A percentile compares a stretch with the other conserved stretches of the same genome.
These are phyloP conservation scores for Neurospora tetraspora DNA, from an alignment of 495 filamentous ascomycete species.

Conservation along the genomic window DNA sequence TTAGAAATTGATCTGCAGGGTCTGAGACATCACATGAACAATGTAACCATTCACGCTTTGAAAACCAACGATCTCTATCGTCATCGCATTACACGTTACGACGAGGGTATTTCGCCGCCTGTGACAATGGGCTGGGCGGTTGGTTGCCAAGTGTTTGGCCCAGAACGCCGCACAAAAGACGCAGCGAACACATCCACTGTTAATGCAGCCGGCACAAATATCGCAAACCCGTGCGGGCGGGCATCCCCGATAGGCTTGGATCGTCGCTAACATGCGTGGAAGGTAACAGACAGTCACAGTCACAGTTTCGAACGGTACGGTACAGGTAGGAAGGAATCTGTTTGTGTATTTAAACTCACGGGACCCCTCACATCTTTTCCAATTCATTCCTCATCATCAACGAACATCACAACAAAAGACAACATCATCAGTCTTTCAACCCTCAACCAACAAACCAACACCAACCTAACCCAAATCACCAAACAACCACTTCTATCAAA, in stretches of 20 bases:
- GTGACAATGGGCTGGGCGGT: background rate
- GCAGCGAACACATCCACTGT: background rate
- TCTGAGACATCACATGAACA: background rate
- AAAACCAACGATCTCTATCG: background rate
- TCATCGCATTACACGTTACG: background rate
- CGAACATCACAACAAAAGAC: conserved; percentile 7
- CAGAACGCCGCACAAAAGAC: background rate
- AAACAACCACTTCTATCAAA: conserved; percentile 22
- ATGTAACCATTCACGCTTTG: background rate
- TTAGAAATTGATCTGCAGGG: background rate
- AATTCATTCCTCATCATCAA: conserved; percentile 1
- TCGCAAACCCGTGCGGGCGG: background rate
- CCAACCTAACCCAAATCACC: conserved; percentile 4
- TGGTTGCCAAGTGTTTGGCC: background rate
- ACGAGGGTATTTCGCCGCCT: background rate
- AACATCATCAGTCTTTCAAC: background rate
- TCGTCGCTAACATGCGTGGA: background rate
- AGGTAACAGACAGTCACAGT: background rate
- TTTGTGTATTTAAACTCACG: background rate
- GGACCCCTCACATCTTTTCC: background rate
- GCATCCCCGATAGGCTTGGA: background rate
- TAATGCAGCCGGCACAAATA: background rate
- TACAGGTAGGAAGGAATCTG: background rate
- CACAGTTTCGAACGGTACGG: background rate
- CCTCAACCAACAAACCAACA: conserved; percentile 8